Evolutionary conservation across 441 rosid genomes (phyloP).

Genomic region (Erodium chrysanthum): DNA sequence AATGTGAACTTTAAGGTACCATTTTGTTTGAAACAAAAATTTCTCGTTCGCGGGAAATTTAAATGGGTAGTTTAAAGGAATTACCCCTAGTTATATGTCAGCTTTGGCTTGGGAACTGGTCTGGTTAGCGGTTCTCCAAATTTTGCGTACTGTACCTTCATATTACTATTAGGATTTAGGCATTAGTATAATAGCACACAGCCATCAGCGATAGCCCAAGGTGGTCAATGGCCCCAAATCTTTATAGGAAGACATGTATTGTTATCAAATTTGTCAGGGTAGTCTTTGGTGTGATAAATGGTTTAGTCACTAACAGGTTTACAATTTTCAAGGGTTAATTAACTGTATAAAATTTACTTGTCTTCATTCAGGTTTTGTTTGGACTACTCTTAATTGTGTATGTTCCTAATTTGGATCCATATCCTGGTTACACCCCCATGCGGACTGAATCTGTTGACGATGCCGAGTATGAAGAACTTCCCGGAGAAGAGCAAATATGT

Average conservation of each 20-base stretch:
- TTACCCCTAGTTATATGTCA: background rate
- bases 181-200: background rate
- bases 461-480: constrained; percentile 75
- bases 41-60: no score
- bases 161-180: background rate
- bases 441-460: constrained; percentile 42
- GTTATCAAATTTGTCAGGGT: background rate
- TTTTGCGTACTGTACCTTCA: constrained; percentile 3
- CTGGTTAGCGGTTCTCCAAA: constrained; percentile 14
- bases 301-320: constrained; percentile 3
- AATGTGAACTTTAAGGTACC: no score
- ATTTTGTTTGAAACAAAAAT: no score
- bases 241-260: background rate
- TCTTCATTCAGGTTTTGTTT: constrained; percentile 54
- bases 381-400: constrained; percentile 67
- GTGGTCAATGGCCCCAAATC: constrained; percentile 2
- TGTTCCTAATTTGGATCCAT: constrained; percentile 78
- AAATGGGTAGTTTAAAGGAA: no score
- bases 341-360: background rate
- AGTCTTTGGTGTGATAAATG: constrained; percentile 3
- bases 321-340: background rate
- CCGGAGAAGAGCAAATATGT: constrained; percentile 77
- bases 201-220: background rate
- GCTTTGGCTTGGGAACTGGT: constrained; percentile 8
- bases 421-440: constrained; percentile 69